phyloP scores from a whole-genome alignment of 257 asterid genomes.

The Thymus mandschuricus region DNA sequence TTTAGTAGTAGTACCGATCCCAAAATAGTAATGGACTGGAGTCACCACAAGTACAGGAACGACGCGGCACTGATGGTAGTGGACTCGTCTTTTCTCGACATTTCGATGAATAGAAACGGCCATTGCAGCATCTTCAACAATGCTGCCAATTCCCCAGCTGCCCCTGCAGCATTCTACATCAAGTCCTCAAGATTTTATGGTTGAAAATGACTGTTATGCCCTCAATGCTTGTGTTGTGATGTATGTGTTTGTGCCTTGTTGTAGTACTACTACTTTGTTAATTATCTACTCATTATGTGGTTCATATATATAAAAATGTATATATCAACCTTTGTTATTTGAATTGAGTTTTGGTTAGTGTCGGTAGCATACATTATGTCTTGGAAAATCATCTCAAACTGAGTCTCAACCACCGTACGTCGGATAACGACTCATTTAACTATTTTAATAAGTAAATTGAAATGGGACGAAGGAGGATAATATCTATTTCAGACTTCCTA shows the following conservation, averaged over 20 bases:
- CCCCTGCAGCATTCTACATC: slow-evolving; percentile 25
- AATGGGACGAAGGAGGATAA: no score
- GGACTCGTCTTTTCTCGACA: slow-evolving; percentile 32
- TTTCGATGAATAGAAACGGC: slow-evolving; percentile 16
- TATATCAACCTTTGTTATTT: no score
- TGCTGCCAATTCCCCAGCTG: slow-evolving; percentile 5
- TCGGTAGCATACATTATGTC: no score
- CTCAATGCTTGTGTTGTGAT: slow-evolving; percentile 8
- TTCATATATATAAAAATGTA: no score
- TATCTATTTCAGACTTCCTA: no score
- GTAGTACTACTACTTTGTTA: no score
- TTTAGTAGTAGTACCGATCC: background rate
- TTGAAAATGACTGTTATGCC: slow-evolving; percentile 11
- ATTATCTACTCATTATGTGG: no score
- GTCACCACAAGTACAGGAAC: slow-evolving; percentile 18
- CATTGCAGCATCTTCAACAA: slow-evolving; percentile 28
- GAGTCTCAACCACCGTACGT: no score
- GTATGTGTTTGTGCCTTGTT: background rate
- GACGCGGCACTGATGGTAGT: slow-evolving; percentile 47
- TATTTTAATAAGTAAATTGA: no score
- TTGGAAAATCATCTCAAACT: no score
- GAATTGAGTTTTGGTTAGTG: no score
- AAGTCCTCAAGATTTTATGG: slow-evolving; percentile 28
- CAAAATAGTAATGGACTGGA: slow-evolving; percentile 43
- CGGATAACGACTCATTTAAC: no score